Evolutionary conservation across 106 monocot species (phyloP).

Genomic region (Cymbidium sinense): DNA sequence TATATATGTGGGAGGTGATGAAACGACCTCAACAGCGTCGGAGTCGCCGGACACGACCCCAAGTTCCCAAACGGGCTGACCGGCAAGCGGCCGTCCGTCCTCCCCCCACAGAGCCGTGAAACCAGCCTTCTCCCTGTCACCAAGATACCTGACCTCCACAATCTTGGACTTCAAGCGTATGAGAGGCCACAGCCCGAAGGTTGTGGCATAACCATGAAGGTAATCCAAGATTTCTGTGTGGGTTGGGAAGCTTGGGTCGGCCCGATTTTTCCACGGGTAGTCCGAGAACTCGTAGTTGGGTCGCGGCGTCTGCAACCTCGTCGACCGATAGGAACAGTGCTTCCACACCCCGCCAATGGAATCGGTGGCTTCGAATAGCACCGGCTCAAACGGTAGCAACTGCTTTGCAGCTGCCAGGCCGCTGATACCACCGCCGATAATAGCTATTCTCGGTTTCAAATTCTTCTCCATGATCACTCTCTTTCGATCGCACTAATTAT

Average conservation of each 20-base stretch:
- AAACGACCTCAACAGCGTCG: conserved; percentile 22
- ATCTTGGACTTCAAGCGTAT: conserved; percentile 57
- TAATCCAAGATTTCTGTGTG: conserved; percentile 65
- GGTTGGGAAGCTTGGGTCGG: too few relatives aligned
- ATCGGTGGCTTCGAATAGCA: conserved; percentile 74
- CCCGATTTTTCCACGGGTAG: conserved; percentile 68
- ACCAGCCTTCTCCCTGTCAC: conserved; percentile 31
- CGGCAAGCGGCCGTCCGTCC: conserved; percentile 35
- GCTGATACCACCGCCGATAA: conserved; percentile 72
- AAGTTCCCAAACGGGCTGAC: conserved; percentile 57
- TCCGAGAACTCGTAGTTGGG: conserved; percentile 95
- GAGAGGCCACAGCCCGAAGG: conserved; percentile 53
- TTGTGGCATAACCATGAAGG: conserved; percentile 60
- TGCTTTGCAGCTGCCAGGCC: conserved; percentile 70
- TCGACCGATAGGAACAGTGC: conserved; percentile 75
- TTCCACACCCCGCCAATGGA: conserved; percentile 87
- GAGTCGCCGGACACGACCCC: conserved; percentile 43
- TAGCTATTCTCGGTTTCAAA: conserved; percentile 35
- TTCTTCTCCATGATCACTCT: conserved; percentile 9
- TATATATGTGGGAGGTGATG: too few relatives aligned
- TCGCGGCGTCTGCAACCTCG: conserved; percentile 80
- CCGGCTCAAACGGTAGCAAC: conserved; percentile 38
- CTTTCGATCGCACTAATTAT: too few relatives aligned
- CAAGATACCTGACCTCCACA: conserved; percentile 45
- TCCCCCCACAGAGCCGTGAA: conserved; percentile 36